Percentiles rank a stretch among this genome's conserved stretches.
phyloP scores from a whole-genome alignment of 768 basidiomycete genomes.

The Collybia nuda region DNA sequence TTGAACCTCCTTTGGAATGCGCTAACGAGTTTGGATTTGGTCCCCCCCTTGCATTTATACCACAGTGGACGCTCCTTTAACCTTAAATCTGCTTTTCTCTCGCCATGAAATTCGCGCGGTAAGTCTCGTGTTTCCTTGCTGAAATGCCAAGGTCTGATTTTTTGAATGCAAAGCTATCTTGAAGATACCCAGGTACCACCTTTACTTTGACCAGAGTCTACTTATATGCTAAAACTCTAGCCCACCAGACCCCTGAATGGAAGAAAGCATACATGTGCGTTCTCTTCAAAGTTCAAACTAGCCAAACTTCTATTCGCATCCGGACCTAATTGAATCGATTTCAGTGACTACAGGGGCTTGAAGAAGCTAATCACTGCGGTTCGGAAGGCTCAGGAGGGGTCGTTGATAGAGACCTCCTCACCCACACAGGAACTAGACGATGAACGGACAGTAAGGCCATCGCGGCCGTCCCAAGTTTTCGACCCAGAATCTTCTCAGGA shows the following conservation, averaged over 20 bases:
- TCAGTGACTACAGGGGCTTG: constrained; percentile 70
- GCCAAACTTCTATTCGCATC: background rate
- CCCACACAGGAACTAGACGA: constrained; percentile 16
- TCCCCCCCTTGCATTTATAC: no score
- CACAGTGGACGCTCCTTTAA: no score
- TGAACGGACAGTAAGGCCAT: background rate
- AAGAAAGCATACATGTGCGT: constrained; percentile 65
- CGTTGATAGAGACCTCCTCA: constrained; percentile 14
- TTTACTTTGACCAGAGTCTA: background rate
- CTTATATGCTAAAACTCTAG: background rate
- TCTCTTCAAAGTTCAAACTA: no score
- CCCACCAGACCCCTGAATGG: constrained; percentile 69
- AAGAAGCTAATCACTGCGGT: constrained; percentile 67
- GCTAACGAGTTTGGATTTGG: no score
- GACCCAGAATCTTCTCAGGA: no score
- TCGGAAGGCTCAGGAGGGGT: constrained; percentile 33
- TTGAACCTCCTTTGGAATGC: no score
- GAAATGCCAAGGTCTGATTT: no score
- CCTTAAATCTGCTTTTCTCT: no score
- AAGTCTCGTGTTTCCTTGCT: no score
- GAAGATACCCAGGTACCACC: constrained; percentile 62
- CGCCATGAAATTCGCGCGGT: no score
- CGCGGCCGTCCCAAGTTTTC: no score
- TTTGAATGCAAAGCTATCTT: constrained; percentile 48
- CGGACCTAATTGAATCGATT: constrained; percentile 2